phyloP scores from a whole-genome alignment of 768 basidiomycete species.

The Rhodotorula diobovata region DNA sequence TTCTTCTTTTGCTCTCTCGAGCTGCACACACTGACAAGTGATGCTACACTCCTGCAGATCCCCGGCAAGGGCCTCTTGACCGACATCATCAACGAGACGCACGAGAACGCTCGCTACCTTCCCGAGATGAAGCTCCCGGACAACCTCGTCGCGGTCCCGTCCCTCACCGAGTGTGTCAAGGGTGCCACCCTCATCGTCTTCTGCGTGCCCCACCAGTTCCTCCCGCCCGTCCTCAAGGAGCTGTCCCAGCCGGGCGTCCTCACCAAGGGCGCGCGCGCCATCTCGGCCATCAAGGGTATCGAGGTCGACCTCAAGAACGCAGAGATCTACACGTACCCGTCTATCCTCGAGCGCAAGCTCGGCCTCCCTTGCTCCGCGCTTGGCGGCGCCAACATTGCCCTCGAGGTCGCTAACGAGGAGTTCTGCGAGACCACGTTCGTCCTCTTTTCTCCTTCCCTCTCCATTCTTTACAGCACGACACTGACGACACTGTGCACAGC shows the following conservation, averaged over 20 bases:
- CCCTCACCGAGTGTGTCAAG: constrained; percentile 47
- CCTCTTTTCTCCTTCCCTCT: background rate
- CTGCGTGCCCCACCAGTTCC: constrained; percentile 51
- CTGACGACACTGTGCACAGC: background rate
- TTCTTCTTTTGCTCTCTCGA: background rate
- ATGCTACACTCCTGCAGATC: constrained; percentile 2
- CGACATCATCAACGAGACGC: constrained; percentile 51
- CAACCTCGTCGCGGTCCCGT: constrained; percentile 45
- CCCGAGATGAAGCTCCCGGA: constrained; percentile 48
- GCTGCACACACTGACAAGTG: no score
- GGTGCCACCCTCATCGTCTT: constrained; percentile 51
- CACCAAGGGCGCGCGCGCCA: constrained; percentile 47
- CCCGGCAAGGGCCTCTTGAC: constrained; percentile 44
- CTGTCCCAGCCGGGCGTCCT: constrained; percentile 48
- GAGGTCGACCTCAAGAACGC: constrained; percentile 49
- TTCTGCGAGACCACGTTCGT: constrained; percentile 51
- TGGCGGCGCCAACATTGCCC: constrained; percentile 52
- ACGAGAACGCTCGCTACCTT: constrained; percentile 51
- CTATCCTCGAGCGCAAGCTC: constrained; percentile 48
- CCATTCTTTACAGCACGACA: constrained; percentile 39
- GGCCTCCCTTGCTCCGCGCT: constrained; percentile 49
- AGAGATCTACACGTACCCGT: constrained; percentile 51
- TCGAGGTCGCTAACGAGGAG: constrained; percentile 48
- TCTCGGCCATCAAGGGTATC: constrained; percentile 51
- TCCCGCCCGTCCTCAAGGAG: constrained; percentile 44